Percentiles rank a stretch among this genome's conserved stretches.
These are phyloP conservation scores for Dendrocalamus sinicus DNA, from an alignment of 176 grass and related monocot species.

Conservation along the genomic window DNA sequence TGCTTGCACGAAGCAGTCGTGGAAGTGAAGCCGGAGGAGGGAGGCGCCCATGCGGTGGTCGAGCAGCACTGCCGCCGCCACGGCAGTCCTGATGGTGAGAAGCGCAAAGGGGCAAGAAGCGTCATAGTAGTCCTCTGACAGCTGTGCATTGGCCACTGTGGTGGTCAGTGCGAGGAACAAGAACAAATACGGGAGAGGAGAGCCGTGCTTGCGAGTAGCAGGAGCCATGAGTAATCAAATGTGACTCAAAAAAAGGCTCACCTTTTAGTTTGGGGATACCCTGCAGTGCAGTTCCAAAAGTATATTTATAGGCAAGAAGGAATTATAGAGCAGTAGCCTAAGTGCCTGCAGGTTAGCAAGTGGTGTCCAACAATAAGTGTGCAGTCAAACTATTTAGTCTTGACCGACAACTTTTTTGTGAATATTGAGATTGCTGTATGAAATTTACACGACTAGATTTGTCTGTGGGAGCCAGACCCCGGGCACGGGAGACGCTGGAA, in stretches of 20 bases:
- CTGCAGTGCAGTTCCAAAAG: background rate
- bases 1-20: conserved; percentile 63
- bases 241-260: background rate
- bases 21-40: conserved; percentile 44
- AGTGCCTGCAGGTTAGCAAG: background rate
- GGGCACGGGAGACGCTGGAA: too few relatives aligned
- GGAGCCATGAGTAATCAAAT: conserved; percentile 20
- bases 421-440: background rate
- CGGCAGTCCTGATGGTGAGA: conserved; percentile 55
- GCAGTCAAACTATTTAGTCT: background rate
- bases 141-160: conserved; percentile 55
- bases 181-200: background rate
- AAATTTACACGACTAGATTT: background rate
- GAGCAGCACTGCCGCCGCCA: conserved; percentile 50
- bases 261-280: conserved; percentile 9
- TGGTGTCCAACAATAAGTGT: background rate
- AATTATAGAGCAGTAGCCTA: background rate
- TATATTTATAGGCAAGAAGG: conserved; percentile 35
- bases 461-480: too few relatives aligned
- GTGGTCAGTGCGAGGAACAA: conserved; percentile 28
- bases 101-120: conserved; percentile 63
- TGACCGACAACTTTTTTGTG: background rate
- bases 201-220: background rate
- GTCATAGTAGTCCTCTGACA: conserved; percentile 71
- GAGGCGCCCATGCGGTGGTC: conserved; percentile 75